phyloP scores from a whole-genome alignment of 75 land plant genomes.

The Pseudotsuga menziesii region DNA sequence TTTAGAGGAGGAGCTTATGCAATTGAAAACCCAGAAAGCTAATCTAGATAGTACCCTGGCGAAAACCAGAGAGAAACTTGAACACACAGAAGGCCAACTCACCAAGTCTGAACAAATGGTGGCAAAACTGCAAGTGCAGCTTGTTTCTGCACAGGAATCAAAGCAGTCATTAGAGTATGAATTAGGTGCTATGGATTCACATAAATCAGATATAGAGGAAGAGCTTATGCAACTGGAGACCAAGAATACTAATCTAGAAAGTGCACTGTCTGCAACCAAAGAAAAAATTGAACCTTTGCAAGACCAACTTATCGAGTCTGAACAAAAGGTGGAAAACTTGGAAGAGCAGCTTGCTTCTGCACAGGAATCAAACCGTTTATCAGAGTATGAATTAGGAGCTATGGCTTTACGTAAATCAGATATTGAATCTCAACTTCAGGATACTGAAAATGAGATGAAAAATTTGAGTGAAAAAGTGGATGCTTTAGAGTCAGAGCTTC shows the following conservation, averaged over 20 bases:
- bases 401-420: conserved; percentile 14
- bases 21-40: conserved; percentile 25
- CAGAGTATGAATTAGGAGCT: conserved; percentile 7
- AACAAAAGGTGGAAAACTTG: conserved; percentile 14
- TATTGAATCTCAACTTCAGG: conserved; percentile 25
- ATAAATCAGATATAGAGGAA: conserved; percentile 20
- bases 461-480: conserved; percentile 18
- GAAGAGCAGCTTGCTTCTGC: conserved; percentile 16
- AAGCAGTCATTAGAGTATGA: conserved; percentile 15
- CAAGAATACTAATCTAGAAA: conserved; percentile 47
- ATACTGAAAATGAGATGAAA: conserved; percentile 18
- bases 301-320: conserved; percentile 27
- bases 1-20: conserved; percentile 42
- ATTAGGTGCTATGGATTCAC: conserved; percentile 7
- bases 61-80: conserved; percentile 28
- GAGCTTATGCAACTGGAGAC: conserved; percentile 14
- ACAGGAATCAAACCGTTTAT: conserved; percentile 22
- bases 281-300: conserved; percentile 23
- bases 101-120: conserved; percentile 20
- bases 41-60: conserved; percentile 33
- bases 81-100: conserved; percentile 25
- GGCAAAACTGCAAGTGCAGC: conserved; percentile 15
- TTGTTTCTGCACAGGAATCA: conserved; percentile 22
- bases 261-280: conserved; percentile 27
- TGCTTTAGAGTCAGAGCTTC: conserved; percentile 39